These are phyloP conservation scores for Monosporascus sp. DNA, from an alignment of 2,329 filamentous ascomycete genomes.

Conservation along the genomic window DNA sequence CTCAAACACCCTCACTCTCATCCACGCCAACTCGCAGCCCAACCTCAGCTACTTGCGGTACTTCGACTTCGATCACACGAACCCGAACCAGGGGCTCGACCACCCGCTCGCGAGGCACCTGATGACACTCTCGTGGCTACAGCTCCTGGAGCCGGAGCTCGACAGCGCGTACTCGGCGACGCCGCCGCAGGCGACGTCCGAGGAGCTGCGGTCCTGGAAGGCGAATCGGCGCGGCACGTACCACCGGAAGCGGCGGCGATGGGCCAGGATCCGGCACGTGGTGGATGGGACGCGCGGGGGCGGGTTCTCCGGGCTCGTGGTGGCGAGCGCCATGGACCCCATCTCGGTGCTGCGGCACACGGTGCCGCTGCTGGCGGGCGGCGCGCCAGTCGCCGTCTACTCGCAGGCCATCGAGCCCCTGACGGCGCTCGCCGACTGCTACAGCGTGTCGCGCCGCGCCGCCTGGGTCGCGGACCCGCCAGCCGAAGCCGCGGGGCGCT, in stretches of 20 bases:
- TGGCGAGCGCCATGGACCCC: conserved; percentile 79
- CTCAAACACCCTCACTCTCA: conserved; percentile 72
- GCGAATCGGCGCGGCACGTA: conserved; percentile 78
- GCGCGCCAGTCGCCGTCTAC: conserved; percentile 82
- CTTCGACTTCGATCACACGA: conserved; percentile 74
- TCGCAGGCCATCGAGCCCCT: conserved; percentile 75
- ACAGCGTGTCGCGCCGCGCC: conserved; percentile 71
- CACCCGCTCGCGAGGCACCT: conserved; percentile 83
- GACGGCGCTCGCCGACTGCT: conserved; percentile 72
- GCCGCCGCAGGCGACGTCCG: conserved; percentile 53
- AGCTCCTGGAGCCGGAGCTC: conserved; percentile 70
- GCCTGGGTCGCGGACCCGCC: conserved; percentile 62
- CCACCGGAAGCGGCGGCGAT: conserved; percentile 82
- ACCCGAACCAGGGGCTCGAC: conserved; percentile 52
- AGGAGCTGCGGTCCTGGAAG: conserved; percentile 67
- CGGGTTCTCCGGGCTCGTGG: conserved; percentile 75
- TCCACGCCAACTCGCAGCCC: conserved; percentile 79
- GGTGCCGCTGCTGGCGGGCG: conserved; percentile 76
- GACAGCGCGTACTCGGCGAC: conserved; percentile 69
- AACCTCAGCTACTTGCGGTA: conserved; percentile 86
- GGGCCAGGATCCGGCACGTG: conserved; percentile 65
- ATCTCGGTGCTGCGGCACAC: conserved; percentile 67
- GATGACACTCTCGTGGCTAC: conserved; percentile 84
- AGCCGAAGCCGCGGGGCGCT: conserved; percentile 37
- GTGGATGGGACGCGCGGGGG: conserved; percentile 71